Conservation (phyloP, 108 stramenopile genomes). For the Discostella stelligeroides region DNA sequence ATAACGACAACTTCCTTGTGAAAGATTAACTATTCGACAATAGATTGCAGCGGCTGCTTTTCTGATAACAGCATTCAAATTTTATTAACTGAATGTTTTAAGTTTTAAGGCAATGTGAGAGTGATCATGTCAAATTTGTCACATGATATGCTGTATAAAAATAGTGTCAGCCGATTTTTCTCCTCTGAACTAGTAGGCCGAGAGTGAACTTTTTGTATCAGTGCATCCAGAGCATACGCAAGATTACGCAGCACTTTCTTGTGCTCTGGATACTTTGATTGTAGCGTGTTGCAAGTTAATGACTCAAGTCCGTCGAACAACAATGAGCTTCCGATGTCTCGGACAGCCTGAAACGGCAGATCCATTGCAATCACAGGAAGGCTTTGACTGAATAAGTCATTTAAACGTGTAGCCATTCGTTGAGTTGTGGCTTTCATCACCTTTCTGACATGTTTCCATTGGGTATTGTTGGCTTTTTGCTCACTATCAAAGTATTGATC, state of each 20-base stretch:
- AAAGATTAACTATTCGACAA: too few species aligned
- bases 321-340: constrained; percentile 30
- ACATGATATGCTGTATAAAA: constrained; percentile 36
- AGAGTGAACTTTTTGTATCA: constrained; percentile 13
- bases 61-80: too few species aligned
- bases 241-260: constrained; percentile 40
- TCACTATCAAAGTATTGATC: constrained; percentile 67
- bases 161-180: constrained; percentile 13
- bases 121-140: constrained; percentile 38
- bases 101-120: constrained; percentile 10
- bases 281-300: constrained; percentile 13
- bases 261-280: constrained; percentile 35
- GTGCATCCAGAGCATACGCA: constrained; percentile 37
- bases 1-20: too few species aligned
- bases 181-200: constrained; percentile 10
- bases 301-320: constrained; percentile 40
- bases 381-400: constrained; percentile 4
- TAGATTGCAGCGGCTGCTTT: too few species aligned
- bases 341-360: constrained; percentile 32
- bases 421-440: constrained; percentile 27
- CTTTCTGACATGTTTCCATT: constrained; percentile 37
- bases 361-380: constrained; percentile 41
- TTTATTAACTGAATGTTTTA: constrained; percentile 3
- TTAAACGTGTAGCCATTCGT: constrained; percentile 7
- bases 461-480: constrained; percentile 27